Evolutionary conservation across 495 filamentous ascomycete species (phyloP), one percentile per base, ranked within the genome.

Genomic region (Bathelium albidoporum): DNA sequence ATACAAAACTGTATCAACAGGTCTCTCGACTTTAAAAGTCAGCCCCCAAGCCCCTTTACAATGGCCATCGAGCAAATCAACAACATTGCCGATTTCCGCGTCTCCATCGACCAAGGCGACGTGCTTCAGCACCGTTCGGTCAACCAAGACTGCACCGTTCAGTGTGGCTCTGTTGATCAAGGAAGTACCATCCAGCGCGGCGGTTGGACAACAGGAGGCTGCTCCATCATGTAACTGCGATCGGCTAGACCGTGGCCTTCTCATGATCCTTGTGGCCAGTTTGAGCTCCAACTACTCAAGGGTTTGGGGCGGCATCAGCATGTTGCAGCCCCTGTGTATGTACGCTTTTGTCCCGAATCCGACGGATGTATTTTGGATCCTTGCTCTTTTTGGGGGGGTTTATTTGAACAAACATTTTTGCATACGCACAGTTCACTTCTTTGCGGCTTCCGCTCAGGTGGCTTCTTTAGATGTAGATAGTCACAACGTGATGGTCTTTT

Each of bases 401-500:
- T n/a, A n/a, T n/a, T n/a, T n/a, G n/a, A n/a, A n/a, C n/a, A n/a
- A n/a, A n/a, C n/a, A n/a, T n/a, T n/a, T n/a, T n/a, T n/a, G n/a
- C n/a, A n/a, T n/a, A n/a, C n/a, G n/a, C 14, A 39, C 34, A 39
- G 5, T 39, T 14, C 34, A 5, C 5, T 39, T 39, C 14, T 14
- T 39, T 39, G 5, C 34, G 34, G 5, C 14, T 5, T 29, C 16
- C 49, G 26, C 7, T 26, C 49, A 55, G 24, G 24, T 24, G 9
- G 24, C 2, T 55, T 32, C 2, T 7, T 28, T 29, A 29, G 9
- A 28, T 9, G 26, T 29, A 55, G 49, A 55, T 55, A 55, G 24
- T 55, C 49, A 55, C 24, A 55, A 55, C 24, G n/a, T 55, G 49
- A 55, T 29, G 49, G 49, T 55, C 49, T 55, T 55, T 55, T 55